Evolutionary conservation across 129 eudicot genomes (phyloP), one percentile per base, ranked within the genome.

Genomic region (Dittrichia graveolens): DNA sequence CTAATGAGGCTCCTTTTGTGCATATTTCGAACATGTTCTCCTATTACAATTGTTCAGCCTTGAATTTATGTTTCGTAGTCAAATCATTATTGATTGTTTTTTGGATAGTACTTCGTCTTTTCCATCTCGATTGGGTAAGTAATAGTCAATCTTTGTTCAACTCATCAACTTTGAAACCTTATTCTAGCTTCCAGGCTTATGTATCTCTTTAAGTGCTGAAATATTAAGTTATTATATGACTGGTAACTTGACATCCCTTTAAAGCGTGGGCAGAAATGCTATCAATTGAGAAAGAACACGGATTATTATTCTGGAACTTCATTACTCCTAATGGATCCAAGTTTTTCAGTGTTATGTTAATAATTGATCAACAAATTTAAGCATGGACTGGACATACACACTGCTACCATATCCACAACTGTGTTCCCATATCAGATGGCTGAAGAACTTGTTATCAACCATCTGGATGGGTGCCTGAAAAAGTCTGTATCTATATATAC

Each of bases 271-370:
- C 24, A 2, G 42, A 12, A 8, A 34, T 12, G 43, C 7, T 34
- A 38, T 59, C 39, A 54, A 54, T 35, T 0, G 7, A 19, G 62
- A 49, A 61, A 15, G n/a, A 73, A 73, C 77, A 60, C 39, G 77
- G 39, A 59, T 59, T 60, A 14, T 46, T 59, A 1, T 39, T 14
- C 8, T 72, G 44, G 31, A 58, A 55, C 40, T 56, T 41, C 38
- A 41, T 24, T 39, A 50, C 5, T 49, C 12, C 18, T 37, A 56
- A 7, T 66, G 55, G 8, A 15, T 66, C 74, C 50, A 18, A 76
- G 46, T 76, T 61, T 61, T 47, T 14, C 5, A 11, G 43, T 55
- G 42, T 54, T 54, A 0, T 12, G 3, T 24, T n/a, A 54, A 54
- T 7, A 55, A 55, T 54, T 11, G 0, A 6, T 53, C 19, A 55